Percentiles rank a stretch among this genome's conserved stretches.
Evolutionary conservation across 1,284 basidiomycete genomes (phyloP).

Genomic region (Ceratobasidium sp.): DNA sequence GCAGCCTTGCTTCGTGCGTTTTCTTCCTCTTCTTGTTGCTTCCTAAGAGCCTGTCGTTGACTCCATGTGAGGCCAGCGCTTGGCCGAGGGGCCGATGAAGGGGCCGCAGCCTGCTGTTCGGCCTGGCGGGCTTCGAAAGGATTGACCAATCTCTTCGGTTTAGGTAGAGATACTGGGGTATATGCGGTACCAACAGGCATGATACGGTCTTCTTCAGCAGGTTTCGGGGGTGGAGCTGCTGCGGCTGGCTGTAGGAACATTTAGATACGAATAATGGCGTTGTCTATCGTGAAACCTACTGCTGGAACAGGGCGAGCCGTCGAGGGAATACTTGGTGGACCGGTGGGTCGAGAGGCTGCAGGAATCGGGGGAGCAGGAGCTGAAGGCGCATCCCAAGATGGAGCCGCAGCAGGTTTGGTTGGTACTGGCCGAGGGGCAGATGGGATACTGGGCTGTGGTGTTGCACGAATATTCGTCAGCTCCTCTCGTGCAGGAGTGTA

Average conservation of each 20-base stretch:
- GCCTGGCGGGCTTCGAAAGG: slow-evolving; percentile 72
- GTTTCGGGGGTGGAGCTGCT: slow-evolving; percentile 57
- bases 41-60: slow-evolving; percentile 85
- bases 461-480: slow-evolving; percentile 47
- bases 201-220: slow-evolving; percentile 78
- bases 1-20: slow-evolving; percentile 72
- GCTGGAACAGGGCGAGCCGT: slow-evolving; percentile 42
- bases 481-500: slow-evolving; percentile 50
- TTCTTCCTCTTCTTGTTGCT: slow-evolving; percentile 84
- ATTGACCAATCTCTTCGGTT: slow-evolving; percentile 87
- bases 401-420: slow-evolving; percentile 54
- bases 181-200: slow-evolving; percentile 81
- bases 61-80: slow-evolving; percentile 76
- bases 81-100: slow-evolving; percentile 42
- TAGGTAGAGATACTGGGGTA: slow-evolving; percentile 80
- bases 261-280: not conserved
- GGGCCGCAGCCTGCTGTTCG: slow-evolving; percentile 47
- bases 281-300: slow-evolving; percentile 5
- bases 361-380: slow-evolving; percentile 44
- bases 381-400: slow-evolving; percentile 55
- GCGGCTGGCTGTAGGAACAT: slow-evolving; percentile 42
- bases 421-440: slow-evolving; percentile 59
- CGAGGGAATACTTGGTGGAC: slow-evolving; percentile 32
- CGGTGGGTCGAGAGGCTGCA: slow-evolving; percentile 11
- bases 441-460: slow-evolving; percentile 54